These are phyloP conservation scores for Collybia mongolica DNA, from an alignment of 768 basidiomycete species.

Conservation along the genomic window DNA sequence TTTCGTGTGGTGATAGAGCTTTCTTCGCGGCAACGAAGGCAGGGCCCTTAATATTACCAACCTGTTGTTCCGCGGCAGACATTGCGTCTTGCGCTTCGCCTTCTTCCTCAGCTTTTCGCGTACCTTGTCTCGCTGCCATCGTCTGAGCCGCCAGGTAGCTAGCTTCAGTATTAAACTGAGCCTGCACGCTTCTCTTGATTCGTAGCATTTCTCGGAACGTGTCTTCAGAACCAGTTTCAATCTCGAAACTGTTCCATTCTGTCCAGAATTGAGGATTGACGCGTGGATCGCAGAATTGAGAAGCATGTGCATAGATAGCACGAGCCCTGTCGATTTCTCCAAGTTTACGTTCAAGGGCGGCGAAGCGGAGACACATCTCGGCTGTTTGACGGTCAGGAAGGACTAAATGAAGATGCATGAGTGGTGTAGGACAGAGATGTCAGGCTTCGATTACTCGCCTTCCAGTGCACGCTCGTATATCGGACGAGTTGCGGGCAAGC, in stretches of 20 bases:
- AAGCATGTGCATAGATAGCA: slow-evolving; percentile 95
- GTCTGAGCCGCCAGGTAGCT: slow-evolving; percentile 92
- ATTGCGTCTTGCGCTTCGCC: slow-evolving; percentile 69
- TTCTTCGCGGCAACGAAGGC: slow-evolving; percentile 79
- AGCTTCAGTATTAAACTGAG: slow-evolving; percentile 97
- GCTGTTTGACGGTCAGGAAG: slow-evolving; percentile 94
- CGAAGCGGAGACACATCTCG: slow-evolving; percentile 97
- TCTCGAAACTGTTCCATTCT: slow-evolving; percentile 97
- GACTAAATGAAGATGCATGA: slow-evolving; percentile 28
- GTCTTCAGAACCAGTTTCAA: slow-evolving; percentile 98
- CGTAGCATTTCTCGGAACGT: slow-evolving; percentile 95
- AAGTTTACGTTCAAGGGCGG: slow-evolving; percentile 92
- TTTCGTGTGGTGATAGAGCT: slow-evolving; percentile 40
- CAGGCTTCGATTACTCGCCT: slow-evolving; percentile 25
- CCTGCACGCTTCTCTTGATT: slow-evolving; percentile 97
- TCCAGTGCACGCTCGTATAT: slow-evolving; percentile 97
- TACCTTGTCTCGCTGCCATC: slow-evolving; percentile 63
- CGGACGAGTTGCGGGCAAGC: slow-evolving; percentile 91
- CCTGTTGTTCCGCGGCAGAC: slow-evolving; percentile 79
- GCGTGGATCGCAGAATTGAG: slow-evolving; percentile 97
- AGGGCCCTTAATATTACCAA: slow-evolving; percentile 53
- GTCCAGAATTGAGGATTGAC: slow-evolving; percentile 91
- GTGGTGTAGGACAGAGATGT: no score
- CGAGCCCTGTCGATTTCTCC: slow-evolving; percentile 98
- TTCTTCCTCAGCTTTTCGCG: slow-evolving; percentile 43